A percentile compares a stretch with the other conserved stretches of the same genome.
These are phyloP conservation scores for Chenopodium album DNA, from an alignment of 148 eudicot species.

Conservation along the genomic window DNA sequence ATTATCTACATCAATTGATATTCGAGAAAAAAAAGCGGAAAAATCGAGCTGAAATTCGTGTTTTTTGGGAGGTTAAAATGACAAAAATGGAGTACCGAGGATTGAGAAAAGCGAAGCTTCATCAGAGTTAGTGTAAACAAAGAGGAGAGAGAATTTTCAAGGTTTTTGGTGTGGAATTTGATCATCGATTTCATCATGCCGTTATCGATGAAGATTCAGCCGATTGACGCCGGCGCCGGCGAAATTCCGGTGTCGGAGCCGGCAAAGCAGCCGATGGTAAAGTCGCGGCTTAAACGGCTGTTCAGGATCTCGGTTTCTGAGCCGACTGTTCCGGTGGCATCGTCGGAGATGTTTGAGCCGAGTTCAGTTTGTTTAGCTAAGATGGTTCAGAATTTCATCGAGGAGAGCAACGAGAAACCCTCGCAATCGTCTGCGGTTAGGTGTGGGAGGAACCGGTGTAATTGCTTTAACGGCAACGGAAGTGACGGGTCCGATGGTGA, in stretches of 20 bases:
- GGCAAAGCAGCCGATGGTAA: slow-evolving; percentile 35
- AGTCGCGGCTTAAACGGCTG: slow-evolving; percentile 61
- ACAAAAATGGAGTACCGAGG: slow-evolving; percentile 25
- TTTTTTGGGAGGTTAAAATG: background rate
- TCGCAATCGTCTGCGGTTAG: slow-evolving; percentile 27
- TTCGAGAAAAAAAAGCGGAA: background rate
- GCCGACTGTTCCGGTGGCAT: slow-evolving; percentile 22
- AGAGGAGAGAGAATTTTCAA: background rate
- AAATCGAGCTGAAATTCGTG: background rate
- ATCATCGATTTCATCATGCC: slow-evolving; percentile 40
- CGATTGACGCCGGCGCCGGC: slow-evolving; percentile 46
- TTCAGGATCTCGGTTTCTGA: slow-evolving; percentile 49
- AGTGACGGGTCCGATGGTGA: slow-evolving; percentile 60
- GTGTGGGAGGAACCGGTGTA: slow-evolving; percentile 54
- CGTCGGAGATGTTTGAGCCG: slow-evolving; percentile 57
- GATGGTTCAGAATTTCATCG: slow-evolving; percentile 88
- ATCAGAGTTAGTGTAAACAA: slow-evolving; percentile 24
- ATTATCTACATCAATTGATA: background rate
- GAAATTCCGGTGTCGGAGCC: slow-evolving; percentile 24
- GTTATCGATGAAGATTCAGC: slow-evolving; percentile 67
- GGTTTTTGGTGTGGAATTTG: background rate
- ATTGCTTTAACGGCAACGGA: slow-evolving; percentile 67
- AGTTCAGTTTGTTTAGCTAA: slow-evolving; percentile 80
- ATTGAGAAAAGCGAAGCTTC: slow-evolving; percentile 9
- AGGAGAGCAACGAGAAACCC: slow-evolving; percentile 58